Conservation (phyloP, 2,329 filamentous ascomycete genomes). For the Fusarium irregulare region DNA sequence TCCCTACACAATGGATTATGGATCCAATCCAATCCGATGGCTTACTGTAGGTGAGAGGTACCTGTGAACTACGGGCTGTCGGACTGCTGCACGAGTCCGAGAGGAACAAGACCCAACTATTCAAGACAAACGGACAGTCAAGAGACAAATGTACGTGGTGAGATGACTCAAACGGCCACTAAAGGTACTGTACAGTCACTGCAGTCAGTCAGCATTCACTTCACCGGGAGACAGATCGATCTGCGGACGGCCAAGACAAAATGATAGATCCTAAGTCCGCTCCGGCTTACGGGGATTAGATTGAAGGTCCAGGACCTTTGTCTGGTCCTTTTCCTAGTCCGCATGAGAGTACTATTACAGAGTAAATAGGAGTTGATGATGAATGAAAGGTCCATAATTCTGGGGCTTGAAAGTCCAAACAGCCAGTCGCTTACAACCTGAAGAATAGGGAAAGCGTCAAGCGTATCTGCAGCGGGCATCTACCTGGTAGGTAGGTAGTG, state of each 20-base stretch:
- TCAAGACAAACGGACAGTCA: conserved; percentile 16
- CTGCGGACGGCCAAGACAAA: not conserved
- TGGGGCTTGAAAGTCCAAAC: not conserved
- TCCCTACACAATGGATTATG: not conserved
- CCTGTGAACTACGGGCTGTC: conserved; percentile 31
- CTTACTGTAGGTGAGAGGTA: not conserved
- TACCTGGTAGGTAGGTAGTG: not conserved
- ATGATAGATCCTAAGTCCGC: conserved; percentile 4
- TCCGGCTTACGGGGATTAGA: not conserved
- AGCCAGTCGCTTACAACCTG: conserved; percentile 14
- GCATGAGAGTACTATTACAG: not conserved
- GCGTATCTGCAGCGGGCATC: not conserved
- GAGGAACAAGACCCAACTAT: not conserved
- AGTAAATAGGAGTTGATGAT: not conserved
- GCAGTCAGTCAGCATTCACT: not conserved
- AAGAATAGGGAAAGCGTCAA: conserved; percentile 13
- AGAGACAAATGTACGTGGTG: conserved; percentile 5
- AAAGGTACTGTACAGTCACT: not conserved
- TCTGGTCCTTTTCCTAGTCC: not conserved
- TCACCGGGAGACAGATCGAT: conserved; percentile 7
- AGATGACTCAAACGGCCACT: conserved; percentile 33
- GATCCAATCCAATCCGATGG: not conserved
- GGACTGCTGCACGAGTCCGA: conserved; percentile 41
- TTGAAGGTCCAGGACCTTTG: not conserved
- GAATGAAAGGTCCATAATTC: not conserved